These are phyloP conservation scores for Pichia deserticola DNA, from an alignment of 805 yeast genomes.

Conservation along the genomic window DNA sequence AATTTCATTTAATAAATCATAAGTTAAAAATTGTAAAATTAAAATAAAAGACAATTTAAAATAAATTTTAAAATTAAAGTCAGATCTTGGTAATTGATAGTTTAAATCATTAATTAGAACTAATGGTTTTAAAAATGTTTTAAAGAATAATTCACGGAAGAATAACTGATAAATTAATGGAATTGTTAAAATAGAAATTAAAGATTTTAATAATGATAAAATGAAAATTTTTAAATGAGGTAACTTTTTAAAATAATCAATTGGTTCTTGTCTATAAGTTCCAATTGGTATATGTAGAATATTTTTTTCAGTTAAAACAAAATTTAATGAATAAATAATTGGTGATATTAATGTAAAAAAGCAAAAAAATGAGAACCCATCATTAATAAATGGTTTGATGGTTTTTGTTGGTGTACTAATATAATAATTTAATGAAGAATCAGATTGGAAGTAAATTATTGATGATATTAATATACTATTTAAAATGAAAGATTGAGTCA, in stretches of 20 bases:
- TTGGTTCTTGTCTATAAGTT: slow-evolving; percentile 34
- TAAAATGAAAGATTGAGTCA: slow-evolving; percentile 15
- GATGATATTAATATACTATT: slow-evolving; percentile 17
- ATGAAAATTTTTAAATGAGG: slow-evolving; percentile 14
- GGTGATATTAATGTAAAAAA: slow-evolving; percentile 37
- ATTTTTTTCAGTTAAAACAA: slow-evolving; percentile 47
- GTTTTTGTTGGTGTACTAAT: slow-evolving; percentile 31
- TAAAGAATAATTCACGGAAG: slow-evolving; percentile 38
- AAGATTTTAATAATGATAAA: slow-evolving; percentile 33
- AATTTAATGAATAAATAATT: slow-evolving; percentile 42
- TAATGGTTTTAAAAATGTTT: slow-evolving; percentile 25
- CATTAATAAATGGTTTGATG: slow-evolving; percentile 35
- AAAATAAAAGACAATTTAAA: slow-evolving; percentile 9
- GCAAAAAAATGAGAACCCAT: slow-evolving; percentile 43
- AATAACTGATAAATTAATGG: slow-evolving; percentile 30
- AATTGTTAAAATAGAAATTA: slow-evolving; percentile 25
- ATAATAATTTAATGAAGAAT: slow-evolving; percentile 19
- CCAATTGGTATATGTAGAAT: slow-evolving; percentile 42
- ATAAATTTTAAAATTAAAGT: slow-evolving; percentile 1
- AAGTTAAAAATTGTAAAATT: slow-evolving; percentile 31
- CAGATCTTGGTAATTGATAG: slow-evolving; percentile 33
- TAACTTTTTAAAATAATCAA: slow-evolving; percentile 17
- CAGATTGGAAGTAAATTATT: slow-evolving; percentile 18
- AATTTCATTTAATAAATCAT: slow-evolving; percentile 52
- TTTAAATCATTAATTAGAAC: slow-evolving; percentile 32